Base-by-base conservation (phyloP, 2,329 filamentous ascomycete genomes). In the Fusarium armeniacum region DNA sequence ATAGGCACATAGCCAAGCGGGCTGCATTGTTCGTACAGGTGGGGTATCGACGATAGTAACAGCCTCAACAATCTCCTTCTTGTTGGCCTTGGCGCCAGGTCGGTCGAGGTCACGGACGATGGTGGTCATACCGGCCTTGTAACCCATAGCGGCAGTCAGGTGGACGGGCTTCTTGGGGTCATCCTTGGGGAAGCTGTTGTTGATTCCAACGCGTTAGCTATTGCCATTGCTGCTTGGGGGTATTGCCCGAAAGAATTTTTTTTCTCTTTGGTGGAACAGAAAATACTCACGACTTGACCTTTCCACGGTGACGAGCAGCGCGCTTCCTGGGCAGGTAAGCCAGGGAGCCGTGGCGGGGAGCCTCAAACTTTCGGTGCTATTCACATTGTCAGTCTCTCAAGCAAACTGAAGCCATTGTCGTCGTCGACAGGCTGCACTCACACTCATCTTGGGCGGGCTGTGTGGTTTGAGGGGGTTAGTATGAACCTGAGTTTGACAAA, bases 121-220 rank as follows among this genome's bases (percentile, higher is more conserved):
- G 80, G 96, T 99, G 84, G 94, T 98, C 96, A 99, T 99, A 84
- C 96, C 96, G 83, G 96, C 96, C 93, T 99, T 99, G 91, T 99
- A 99, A 84, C 96, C 96, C 91, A 98, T 94, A 81, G 93, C 86
- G 81, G 96, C 96, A 74, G 96, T 99, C 80, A 99, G 90, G 90
- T 99, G 96, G 84, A 98, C 93, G 80, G 94, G 93, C 91, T 98
- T 97, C 93, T 98, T 98, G 81, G 94, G 88, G 89, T 99, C 94
- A 93, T 99, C 96, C 92, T 98, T 98, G 82, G 96, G 96, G 91
- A 99, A 99, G 86, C 93, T 97, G 81, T 78, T 77, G 66, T 78
- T 77, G 66, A 67, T 59, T 32, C 64, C 56, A 71, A 75, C 70
- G 69, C 64, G 59, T 77, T 71, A 78, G 76, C 74, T 63, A 71